Base-by-base conservation (phyloP, 2,329 filamentous ascomycete genomes). In the Epichloe festucae region DNA sequence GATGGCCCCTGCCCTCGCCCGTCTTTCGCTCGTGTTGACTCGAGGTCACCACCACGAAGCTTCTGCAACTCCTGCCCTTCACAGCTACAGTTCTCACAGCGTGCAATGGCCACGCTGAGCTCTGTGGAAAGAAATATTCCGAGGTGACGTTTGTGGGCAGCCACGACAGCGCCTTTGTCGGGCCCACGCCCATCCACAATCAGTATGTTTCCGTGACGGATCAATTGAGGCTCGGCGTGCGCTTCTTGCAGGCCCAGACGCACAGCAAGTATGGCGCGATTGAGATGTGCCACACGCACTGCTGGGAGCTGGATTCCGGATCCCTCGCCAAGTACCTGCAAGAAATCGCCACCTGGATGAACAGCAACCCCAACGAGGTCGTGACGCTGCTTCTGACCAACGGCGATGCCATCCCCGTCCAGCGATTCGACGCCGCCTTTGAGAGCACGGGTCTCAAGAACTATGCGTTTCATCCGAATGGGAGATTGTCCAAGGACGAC, bases 151-250 rank as follows among this genome's bases (percentile, higher is more conserved):
- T 78, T 53, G 67, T 82, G 17, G 84, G 81, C 23, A 73, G 82
- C 6, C 84, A 87, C 66, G 76, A 87, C 67, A 77, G 76, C 14
- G 75, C 80, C 39, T 86, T 86, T 59, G 75, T 82, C 41, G 79
- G 82, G 41, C 57, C 70, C 48, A 59, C 73, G 8, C 71, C 72
- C 1, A 65, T 72, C 52, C 67, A 82, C 54, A 83, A 84, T 64
- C 82, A 87, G 61, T 76, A 78, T 55, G 70, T 80, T 48, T 72
- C 75, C 5, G 74, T 82, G 23, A 73, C 73, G 23, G 66, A 69
- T 2, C 82, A 85, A 60, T 70, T 87, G 10, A 66, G 77, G 49
- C 67, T 77, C 35, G 83, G 83, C 15, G 74, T 86, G 41, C 76
- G 83, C 21, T 81, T 81, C 56, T 66, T 87, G 12, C 78, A 83